Conservation (phyloP, 164 flowering plant species). For the Malania oleifera region DNA sequence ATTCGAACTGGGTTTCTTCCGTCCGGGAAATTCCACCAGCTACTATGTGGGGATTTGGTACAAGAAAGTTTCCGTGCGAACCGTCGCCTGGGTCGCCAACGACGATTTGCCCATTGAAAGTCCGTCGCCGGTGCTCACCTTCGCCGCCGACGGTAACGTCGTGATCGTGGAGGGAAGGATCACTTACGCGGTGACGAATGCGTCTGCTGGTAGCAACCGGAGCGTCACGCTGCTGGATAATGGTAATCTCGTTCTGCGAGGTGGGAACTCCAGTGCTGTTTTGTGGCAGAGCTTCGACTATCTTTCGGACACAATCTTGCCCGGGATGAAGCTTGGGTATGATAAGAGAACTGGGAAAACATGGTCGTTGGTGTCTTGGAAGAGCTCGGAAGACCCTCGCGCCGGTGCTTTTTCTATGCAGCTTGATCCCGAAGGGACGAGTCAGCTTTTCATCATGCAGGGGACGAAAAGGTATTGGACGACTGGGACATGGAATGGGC, state of each 20-base stretch:
- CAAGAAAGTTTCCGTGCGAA: not conserved
- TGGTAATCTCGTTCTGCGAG: slow-evolving; percentile 1
- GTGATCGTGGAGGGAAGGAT: not conserved
- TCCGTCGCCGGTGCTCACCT: not conserved
- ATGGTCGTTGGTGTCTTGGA: not conserved
- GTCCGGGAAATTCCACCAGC: not conserved
- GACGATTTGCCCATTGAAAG: not conserved
- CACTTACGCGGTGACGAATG: slow-evolving; percentile 6
- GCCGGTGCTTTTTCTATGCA: not conserved
- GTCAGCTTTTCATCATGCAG: not conserved
- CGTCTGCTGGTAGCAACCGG: not conserved
- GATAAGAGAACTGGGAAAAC: too few relatives aligned
- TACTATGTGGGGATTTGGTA: not conserved
- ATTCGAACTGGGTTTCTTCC: slow-evolving; percentile 4
- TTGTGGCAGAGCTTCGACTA: slow-evolving; percentile 6
- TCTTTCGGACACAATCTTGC: not conserved
- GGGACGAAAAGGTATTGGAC: not conserved
- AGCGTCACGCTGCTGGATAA: not conserved
- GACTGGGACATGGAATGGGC: slow-evolving; percentile 4
- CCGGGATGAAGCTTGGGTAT: slow-evolving; percentile 5
- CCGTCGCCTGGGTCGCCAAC: slow-evolving; percentile 3
- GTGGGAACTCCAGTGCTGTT: not conserved
- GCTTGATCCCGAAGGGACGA: not conserved
- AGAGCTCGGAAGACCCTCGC: not conserved
- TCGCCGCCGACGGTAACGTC: not conserved